Evolutionary conservation across 345 rosid species (phyloP).

Genomic region (Linum tenue): DNA sequence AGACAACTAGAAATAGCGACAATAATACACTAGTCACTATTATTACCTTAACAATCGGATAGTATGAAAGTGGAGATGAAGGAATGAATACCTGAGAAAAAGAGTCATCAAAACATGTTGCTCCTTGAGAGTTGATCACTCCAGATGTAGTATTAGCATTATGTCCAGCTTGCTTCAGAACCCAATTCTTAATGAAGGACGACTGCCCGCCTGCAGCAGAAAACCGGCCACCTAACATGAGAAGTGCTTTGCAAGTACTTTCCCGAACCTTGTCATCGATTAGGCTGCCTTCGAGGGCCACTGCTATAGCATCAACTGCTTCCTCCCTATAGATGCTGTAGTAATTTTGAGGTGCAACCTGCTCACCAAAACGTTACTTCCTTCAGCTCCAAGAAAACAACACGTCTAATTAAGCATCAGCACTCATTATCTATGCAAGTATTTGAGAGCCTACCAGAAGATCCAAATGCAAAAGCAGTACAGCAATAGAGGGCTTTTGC

Average conservation of each 20-base stretch:
- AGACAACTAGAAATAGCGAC: no score
- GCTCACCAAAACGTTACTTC: conserved; percentile 9
- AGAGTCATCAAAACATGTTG: conserved; percentile 15
- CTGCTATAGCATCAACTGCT: conserved; percentile 43
- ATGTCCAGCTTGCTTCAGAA: conserved; percentile 35
- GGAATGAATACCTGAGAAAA: conserved; percentile 24
- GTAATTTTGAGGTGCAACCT: conserved; percentile 36
- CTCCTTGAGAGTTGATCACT: conserved; percentile 14
- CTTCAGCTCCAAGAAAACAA: no score
- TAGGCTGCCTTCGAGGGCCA: conserved; percentile 31
- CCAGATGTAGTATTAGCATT: conserved; percentile 6
- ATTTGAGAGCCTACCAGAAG: conserved; percentile 27
- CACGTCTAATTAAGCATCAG: neutral
- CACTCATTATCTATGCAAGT: neutral
- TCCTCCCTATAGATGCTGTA: conserved; percentile 42
- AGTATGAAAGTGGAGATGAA: neutral
- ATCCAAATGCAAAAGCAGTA: conserved; percentile 42
- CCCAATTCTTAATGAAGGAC: conserved; percentile 32
- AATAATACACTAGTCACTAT: no score
- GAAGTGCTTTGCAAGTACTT: conserved; percentile 41
- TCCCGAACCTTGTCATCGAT: conserved; percentile 28
- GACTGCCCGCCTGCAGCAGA: conserved; percentile 21
- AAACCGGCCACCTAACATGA: conserved; percentile 35
- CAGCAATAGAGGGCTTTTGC: conserved; percentile 36
- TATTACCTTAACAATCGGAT: no score